phyloP scores from a whole-genome alignment of 257 asterid species.

The Nicotiana noctiflora region DNA sequence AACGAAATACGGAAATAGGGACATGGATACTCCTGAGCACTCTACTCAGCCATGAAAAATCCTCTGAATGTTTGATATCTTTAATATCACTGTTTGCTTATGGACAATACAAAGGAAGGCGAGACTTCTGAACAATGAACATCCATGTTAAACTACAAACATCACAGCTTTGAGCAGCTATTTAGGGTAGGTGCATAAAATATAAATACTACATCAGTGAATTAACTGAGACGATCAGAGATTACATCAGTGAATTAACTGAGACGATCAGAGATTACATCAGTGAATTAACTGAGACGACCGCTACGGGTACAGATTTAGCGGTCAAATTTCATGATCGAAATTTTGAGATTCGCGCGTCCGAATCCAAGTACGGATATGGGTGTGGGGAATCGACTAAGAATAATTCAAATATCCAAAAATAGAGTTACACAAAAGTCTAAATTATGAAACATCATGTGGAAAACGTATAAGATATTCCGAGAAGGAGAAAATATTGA shows the following conservation, averaged over 20 bases:
- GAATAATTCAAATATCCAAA: too few species aligned
- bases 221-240: neutral
- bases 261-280: neutral
- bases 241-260: neutral
- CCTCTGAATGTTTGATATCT: neutral
- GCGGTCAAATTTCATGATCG: too few species aligned
- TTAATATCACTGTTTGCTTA: constrained; percentile 1
- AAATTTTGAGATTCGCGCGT: too few species aligned
- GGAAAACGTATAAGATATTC: too few species aligned
- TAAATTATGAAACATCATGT: too few species aligned
- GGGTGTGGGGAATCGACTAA: too few species aligned
- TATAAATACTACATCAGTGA: neutral
- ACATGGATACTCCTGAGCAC: neutral
- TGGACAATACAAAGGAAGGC: neutral
- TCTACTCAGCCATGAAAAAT: neutral
- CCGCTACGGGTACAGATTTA: too few species aligned
- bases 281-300: neutral
- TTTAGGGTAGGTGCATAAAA: neutral
- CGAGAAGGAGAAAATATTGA: too few species aligned
- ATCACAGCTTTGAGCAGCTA: neutral
- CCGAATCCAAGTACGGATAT: too few species aligned
- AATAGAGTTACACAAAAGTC: too few species aligned
- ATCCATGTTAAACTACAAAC: neutral
- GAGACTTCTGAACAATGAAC: neutral
- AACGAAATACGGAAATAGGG: neutral